These are phyloP conservation scores for Leccinum uliginosum DNA, from an alignment of 768 basidiomycete genomes.

Conservation along the genomic window DNA sequence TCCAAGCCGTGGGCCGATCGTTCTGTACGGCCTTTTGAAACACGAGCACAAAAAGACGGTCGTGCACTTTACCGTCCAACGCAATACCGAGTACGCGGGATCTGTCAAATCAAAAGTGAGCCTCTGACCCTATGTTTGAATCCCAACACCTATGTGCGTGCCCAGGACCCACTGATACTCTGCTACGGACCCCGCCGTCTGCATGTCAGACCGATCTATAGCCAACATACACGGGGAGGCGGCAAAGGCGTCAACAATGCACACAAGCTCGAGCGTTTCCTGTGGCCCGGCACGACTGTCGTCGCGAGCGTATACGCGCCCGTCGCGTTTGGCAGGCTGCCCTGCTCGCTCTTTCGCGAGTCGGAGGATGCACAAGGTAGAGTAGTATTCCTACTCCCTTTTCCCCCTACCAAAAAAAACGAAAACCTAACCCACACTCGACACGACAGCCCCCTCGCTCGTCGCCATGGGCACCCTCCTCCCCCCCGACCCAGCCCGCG, in stretches of 20 bases:
- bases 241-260: constrained; percentile 94
- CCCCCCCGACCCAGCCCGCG: constrained; percentile 84
- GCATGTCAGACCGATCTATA: constrained; percentile 82
- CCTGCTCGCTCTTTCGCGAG: constrained; percentile 74
- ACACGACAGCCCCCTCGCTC: constrained; percentile 60
- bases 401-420: neutral
- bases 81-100: constrained; percentile 90
- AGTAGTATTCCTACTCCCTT: neutral
- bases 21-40: constrained; percentile 78
- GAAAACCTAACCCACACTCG: neutral
- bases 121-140: neutral
- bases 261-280: constrained; percentile 91
- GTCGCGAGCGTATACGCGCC: constrained; percentile 91
- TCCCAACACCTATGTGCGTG: neutral
- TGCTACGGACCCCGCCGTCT: constrained; percentile 88
- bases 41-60: constrained; percentile 97
- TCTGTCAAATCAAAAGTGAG: constrained; percentile 85
- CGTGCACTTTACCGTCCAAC: constrained; percentile 86
- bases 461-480: constrained; percentile 89
- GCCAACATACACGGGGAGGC: constrained; percentile 87
- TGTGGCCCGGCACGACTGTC: constrained; percentile 73
- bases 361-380: constrained; percentile 62
- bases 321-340: constrained; percentile 73
- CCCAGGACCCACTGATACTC: constrained; percentile 80
- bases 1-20: constrained; percentile 43